Percentiles rank a stretch among this genome's conserved stretches.
These are phyloP conservation scores for Apophysomyces variabilis DNA, from an alignment of 371 early-diverging fungal species.

Conservation along the genomic window DNA sequence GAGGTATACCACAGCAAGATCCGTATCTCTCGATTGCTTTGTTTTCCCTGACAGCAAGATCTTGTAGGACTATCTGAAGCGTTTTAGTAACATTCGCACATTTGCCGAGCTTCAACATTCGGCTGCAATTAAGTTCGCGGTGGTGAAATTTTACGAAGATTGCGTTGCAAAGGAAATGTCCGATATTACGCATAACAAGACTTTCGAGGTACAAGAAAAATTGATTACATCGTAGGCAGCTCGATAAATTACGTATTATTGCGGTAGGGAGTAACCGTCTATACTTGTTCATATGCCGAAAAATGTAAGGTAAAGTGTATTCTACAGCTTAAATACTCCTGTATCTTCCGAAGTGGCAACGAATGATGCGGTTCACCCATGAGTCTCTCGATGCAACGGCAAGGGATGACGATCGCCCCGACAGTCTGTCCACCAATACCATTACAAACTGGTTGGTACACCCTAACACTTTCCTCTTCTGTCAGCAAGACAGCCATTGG, in stretches of 20 bases:
- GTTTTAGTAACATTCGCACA: constrained; percentile 10
- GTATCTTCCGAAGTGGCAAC: background rate
- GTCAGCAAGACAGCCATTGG: background rate
- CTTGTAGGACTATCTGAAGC: constrained; percentile 10
- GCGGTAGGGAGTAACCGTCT: background rate
- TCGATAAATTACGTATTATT: too few relatives aligned
- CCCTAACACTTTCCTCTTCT: too few relatives aligned
- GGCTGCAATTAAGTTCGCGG: background rate
- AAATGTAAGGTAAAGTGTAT: background rate
- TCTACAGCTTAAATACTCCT: background rate
- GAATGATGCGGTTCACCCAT: too few relatives aligned
- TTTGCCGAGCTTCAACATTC: constrained; percentile 5
- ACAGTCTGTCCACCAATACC: too few relatives aligned
- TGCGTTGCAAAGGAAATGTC: constrained; percentile 7
- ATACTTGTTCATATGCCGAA: background rate
- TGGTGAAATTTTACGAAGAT: constrained; percentile 18
- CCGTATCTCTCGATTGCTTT: too few relatives aligned
- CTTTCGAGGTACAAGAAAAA: constrained; percentile 15
- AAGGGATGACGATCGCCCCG: background rate
- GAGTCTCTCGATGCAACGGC: background rate
- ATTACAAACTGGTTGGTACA: too few relatives aligned
- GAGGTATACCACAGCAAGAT: too few relatives aligned
- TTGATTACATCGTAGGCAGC: background rate
- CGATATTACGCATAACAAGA: constrained; percentile 9
- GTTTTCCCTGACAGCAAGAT: background rate